Base-by-base conservation (phyloP, 345 rosid species). In the Toxicodendron radicans region DNA sequence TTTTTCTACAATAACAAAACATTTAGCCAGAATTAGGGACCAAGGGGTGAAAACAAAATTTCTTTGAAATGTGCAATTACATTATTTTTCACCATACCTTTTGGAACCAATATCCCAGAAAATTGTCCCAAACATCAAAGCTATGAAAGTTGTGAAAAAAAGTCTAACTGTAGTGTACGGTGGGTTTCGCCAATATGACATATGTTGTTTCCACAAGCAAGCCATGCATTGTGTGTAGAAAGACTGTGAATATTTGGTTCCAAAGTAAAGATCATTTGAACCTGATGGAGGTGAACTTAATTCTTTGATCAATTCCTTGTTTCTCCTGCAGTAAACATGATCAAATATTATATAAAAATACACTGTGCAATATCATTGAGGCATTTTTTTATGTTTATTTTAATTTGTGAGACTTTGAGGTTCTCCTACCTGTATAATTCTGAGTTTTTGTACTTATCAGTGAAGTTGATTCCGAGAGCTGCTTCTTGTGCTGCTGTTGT, bases 191-290 rank as follows among this genome's bases (percentile, higher is more conserved):
- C 89, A 81, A 43, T 90, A 88, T 16, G 92, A 88, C 89, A 81
- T 75, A n/a, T 81, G 80, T 54, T 88, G 94, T 75, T 90, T 90
- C 94, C 83, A 81, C n/a, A 90, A 73, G 82, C 94, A 90, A 66
- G 90, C 89, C 78, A 71, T 58, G 57, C 85, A 83, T 71, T 88
- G 94, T 12, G 81, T 78, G 66, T 71, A 54, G 82, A 82, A 78
- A 57, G 87, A 58, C 43, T 84, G 86, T 6, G 92, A 82, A 57
- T 83, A 88, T 68, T 66, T 67, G 56, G 84, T 86, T 14, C 79
- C 82, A 78, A 88, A 90, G 73, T 71, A 64, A 2, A 90, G 69
- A 79, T 90, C 88, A 27, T 84, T 76, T 35, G 89, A 82, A 10
- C 81, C 84, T 0, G 83, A 81, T 3, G 79, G 54, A 12, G 89